phyloP scores from a whole-genome alignment of 768 basidiomycete species.

The Dentipellis sp. region DNA sequence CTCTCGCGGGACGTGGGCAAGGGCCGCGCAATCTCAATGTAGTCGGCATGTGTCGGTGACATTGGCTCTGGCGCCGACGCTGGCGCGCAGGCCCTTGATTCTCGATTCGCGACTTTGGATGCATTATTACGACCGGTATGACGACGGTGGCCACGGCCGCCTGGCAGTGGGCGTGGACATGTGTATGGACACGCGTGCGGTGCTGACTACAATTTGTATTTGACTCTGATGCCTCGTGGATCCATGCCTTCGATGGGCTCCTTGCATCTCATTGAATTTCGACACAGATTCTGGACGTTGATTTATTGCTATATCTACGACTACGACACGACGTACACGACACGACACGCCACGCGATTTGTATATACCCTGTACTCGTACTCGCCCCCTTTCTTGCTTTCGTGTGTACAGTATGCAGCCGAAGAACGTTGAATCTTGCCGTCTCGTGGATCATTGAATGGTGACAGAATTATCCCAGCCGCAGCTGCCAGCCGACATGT shows the following conservation, averaged over 20 bases:
- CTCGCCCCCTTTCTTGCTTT: no score
- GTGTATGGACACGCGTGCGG: not conserved
- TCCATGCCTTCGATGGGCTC: not conserved
- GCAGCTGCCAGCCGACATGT: not conserved
- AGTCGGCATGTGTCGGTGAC: not conserved
- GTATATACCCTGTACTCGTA: no score
- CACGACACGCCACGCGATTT: no score
- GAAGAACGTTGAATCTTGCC: no score
- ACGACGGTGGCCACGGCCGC: slow-evolving; percentile 6
- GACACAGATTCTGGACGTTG: not conserved
- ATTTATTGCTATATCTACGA: not conserved
- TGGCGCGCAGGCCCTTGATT: no score
- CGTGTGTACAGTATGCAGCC: no score
- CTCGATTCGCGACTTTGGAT: not conserved
- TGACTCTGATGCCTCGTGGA: not conserved
- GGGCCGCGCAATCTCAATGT: slow-evolving; percentile 82
- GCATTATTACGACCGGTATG: slow-evolving; percentile 1
- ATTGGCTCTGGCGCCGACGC: no score
- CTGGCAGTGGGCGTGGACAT: not conserved
- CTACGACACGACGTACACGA: no score
- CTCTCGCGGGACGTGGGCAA: slow-evolving; percentile 52
- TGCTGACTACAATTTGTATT: not conserved
- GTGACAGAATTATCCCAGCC: not conserved
- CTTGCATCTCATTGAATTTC: no score
- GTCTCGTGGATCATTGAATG: no score